These are phyloP conservation scores for Hyphopichia burtonii DNA, from an alignment of 1,139 yeast genomes.

Conservation along the genomic window DNA sequence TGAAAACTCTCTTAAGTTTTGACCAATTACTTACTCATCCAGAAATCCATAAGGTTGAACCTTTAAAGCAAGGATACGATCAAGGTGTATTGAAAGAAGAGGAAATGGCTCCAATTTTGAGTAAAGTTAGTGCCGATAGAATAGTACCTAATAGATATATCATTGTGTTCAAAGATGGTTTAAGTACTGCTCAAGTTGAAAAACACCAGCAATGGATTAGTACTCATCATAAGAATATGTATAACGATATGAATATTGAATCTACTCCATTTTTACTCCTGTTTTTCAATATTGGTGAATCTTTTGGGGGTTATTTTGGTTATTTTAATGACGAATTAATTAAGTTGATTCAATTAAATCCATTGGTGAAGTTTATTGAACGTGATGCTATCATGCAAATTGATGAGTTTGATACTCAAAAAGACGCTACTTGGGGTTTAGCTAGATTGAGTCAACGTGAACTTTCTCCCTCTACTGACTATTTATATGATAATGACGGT, in stretches of 20 bases:
- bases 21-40: conserved; percentile 1
- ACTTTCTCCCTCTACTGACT: conserved; percentile 50
- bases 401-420: conserved; percentile 35
- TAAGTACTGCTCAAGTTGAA: conserved; percentile 15
- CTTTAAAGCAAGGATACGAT: too few relatives aligned
- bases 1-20: neutral
- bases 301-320: conserved; percentile 35
- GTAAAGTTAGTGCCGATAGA: neutral
- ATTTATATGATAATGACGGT: conserved; percentile 37
- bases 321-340: conserved; percentile 28
- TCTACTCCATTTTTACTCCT: too few relatives aligned
- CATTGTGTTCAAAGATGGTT: conserved; percentile 33
- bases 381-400: conserved; percentile 32
- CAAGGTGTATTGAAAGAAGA: neutral
- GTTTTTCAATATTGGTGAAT: conserved; percentile 24
- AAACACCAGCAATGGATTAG: conserved; percentile 14
- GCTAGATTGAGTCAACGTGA: conserved; percentile 34
- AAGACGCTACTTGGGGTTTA: conserved; percentile 46
- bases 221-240: conserved; percentile 6
- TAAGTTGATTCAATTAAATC: conserved; percentile 23
- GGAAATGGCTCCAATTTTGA: conserved; percentile 1
- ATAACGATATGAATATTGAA: conserved; percentile 8
- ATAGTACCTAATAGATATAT: conserved; percentile 24
- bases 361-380: conserved; percentile 36
- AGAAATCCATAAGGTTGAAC: neutral